These are phyloP conservation scores for Acer yangbiense DNA, from an alignment of 345 rosid genomes.

Conservation along the genomic window DNA sequence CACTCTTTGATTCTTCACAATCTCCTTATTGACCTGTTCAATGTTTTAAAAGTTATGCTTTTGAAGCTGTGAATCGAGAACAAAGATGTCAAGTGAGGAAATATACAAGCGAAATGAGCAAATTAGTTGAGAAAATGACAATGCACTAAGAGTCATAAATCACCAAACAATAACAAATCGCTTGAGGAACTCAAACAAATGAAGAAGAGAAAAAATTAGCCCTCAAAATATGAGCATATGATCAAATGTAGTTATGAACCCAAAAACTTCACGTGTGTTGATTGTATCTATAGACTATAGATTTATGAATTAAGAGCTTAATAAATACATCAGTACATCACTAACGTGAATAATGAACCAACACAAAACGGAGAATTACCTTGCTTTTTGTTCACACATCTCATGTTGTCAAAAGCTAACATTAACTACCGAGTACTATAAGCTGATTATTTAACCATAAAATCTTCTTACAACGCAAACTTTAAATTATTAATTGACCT, in stretches of 20 bases:
- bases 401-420: not conserved
- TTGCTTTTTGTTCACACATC: not conserved
- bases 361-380: not conserved
- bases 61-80: not conserved
- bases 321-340: not conserved
- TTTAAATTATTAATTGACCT: not conserved
- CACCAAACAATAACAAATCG: not conserved
- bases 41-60: conserved; percentile 4
- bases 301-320: not conserved
- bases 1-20: conserved; percentile 92
- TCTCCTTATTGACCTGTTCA: conserved; percentile 79
- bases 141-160: not conserved
- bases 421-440: not conserved
- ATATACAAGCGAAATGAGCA: not conserved
- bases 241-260: not conserved
- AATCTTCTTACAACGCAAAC: not conserved
- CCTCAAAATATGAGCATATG: not conserved
- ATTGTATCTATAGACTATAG: not conserved
- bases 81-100: not conserved
- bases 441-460: not conserved
- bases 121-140: not conserved
- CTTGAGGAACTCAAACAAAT: not conserved
- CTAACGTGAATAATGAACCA: not conserved
- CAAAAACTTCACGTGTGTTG: not conserved
- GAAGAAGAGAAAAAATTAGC: not conserved